Evolutionary conservation across 2,329 filamentous ascomycete genomes (phyloP).

Genomic region (Fusarium buxicola): DNA sequence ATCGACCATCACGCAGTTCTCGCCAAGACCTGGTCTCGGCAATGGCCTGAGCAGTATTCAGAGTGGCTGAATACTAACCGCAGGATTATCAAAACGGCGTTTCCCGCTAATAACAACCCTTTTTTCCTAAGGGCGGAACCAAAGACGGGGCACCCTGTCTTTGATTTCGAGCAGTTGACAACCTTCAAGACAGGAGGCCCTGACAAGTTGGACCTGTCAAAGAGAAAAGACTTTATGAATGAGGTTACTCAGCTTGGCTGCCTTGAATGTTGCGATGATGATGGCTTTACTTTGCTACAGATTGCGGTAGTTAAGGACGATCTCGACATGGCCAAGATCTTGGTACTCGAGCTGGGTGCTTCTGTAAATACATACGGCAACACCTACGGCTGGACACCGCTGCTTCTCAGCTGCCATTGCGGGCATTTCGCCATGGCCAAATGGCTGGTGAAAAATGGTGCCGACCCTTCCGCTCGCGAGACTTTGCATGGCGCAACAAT

Average conservation of each 20-base stretch:
- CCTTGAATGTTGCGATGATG: not conserved
- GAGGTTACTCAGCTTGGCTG: not conserved
- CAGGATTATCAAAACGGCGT: not conserved
- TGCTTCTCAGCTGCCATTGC: not conserved
- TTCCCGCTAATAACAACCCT: not conserved
- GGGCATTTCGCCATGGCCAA: not conserved
- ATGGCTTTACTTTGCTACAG: not conserved
- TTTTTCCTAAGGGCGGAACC: not conserved
- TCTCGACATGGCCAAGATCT: not conserved
- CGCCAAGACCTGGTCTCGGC: fast-evolving
- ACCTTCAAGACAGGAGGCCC: not conserved
- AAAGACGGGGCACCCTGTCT: not conserved
- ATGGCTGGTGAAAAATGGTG: not conserved
- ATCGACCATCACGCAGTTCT: not conserved
- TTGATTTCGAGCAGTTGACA: not conserved
- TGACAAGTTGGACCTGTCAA: fast-evolving
- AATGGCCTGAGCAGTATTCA: not conserved
- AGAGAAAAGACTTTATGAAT: not conserved
- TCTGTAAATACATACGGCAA: not conserved
- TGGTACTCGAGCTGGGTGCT: not conserved
- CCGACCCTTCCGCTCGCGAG: not conserved
- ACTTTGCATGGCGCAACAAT: not conserved
- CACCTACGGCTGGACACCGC: not conserved
- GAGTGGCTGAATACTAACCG: not conserved
- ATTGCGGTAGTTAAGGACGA: not conserved